These are phyloP conservation scores for Solanum virginianum DNA, from an alignment of 257 asterid genomes.

Conservation along the genomic window DNA sequence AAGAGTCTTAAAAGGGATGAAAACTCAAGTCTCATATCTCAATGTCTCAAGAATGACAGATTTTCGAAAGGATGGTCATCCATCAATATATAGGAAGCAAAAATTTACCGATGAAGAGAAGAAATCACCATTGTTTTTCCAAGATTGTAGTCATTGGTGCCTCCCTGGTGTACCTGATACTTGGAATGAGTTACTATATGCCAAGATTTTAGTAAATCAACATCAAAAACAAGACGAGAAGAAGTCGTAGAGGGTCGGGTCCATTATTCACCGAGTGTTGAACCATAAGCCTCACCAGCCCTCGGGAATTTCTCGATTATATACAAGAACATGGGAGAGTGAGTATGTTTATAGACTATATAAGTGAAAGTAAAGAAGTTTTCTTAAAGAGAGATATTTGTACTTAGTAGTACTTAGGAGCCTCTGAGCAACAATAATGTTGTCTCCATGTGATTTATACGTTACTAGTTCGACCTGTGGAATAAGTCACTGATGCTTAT, in stretches of 20 bases:
- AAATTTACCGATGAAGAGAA: conserved; percentile 32
- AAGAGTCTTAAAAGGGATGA: conserved; percentile 26
- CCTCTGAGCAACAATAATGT: neutral
- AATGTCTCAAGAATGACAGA: conserved; percentile 60
- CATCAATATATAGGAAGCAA: conserved; percentile 46
- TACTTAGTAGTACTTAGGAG: neutral
- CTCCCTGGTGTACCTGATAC: conserved; percentile 78
- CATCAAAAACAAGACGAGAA: conserved; percentile 14
- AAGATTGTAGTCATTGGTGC: conserved; percentile 88
- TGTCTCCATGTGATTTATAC: neutral
- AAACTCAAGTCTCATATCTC: conserved; percentile 29
- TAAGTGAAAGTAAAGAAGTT: neutral
- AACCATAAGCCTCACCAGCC: neutral
- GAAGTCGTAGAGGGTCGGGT: neutral
- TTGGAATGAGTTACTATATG: conserved; percentile 61
- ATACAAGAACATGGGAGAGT: neutral
- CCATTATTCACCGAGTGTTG: neutral
- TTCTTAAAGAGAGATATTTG: neutral
- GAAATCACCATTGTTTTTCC: conserved; percentile 15
- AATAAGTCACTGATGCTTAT: neutral
- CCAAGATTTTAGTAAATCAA: conserved; percentile 34
- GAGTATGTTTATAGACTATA: neutral
- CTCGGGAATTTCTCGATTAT: neutral
- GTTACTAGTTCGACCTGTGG: neutral
- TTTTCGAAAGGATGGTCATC: conserved; percentile 57